A percentile compares a stretch with the other conserved stretches of the same genome.
These are phyloP conservation scores for Phialocephala sp. DNA, from an alignment of 2,329 filamentous ascomycete species.

Conservation along the genomic window DNA sequence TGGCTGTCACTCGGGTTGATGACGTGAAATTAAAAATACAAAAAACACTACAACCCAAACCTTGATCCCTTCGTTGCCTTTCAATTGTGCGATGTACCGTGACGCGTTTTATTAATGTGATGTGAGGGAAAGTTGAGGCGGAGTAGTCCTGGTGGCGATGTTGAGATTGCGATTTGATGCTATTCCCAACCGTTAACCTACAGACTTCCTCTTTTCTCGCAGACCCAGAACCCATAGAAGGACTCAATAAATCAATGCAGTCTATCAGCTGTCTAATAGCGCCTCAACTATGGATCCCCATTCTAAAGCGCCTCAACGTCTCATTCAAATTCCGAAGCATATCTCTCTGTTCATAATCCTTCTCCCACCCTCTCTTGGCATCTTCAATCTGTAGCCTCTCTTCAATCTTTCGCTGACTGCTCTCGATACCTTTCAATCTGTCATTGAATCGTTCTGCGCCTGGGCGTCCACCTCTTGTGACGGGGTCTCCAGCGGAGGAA, in stretches of 20 bases:
- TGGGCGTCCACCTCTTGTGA: neutral
- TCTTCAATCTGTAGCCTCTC: conserved; percentile 4
- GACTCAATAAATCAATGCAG: neutral
- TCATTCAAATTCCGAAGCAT: neutral
- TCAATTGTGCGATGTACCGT: too few species aligned
- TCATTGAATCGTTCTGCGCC: neutral
- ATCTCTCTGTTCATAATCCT: conserved; percentile 7
- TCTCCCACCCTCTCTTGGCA: neutral
- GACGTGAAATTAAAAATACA: too few species aligned
- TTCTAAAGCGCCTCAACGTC: neutral
- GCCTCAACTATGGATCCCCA: neutral
- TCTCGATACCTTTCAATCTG: neutral
- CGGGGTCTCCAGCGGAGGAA: neutral
- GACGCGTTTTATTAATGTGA: too few species aligned
- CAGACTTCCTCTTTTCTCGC: too few species aligned
- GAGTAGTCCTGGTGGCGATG: too few species aligned
- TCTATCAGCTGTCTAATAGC: neutral
- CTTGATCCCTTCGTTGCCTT: too few species aligned
- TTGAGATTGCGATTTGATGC: too few species aligned
- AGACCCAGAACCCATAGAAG: too few species aligned
- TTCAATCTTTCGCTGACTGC: neutral
- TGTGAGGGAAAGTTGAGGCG: too few species aligned
- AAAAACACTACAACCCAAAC: too few species aligned
- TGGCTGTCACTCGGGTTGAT: too few species aligned
- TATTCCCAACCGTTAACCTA: too few species aligned